Evolutionary conservation across 495 filamentous ascomycete species (phyloP), one percentile per base, ranked within the genome.

Genomic region (Amphirosellinia nigrospora): DNA sequence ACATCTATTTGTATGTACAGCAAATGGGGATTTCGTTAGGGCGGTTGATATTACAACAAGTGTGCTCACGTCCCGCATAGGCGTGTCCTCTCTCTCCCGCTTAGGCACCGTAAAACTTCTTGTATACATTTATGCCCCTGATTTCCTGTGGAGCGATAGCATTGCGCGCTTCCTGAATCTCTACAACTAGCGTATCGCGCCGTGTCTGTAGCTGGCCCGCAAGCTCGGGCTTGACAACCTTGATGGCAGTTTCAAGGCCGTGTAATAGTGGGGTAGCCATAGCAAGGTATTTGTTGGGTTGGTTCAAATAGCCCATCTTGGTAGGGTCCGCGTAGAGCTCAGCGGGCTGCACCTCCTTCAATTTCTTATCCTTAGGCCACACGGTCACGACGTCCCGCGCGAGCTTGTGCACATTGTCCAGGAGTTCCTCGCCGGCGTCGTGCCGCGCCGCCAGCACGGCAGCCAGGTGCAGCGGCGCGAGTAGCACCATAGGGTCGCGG

Each of bases 401-500:
- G 73, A 79, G 77, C 66, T 74, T 73, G 39, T 59, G 59, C 45
- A 83, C 74, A 66, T 74, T 73, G 0, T 73, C 76, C 36, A 74
- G 64, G 10, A 56, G 60, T 21, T 79, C 77, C 56, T 70, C 70
- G 39, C 76, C 75, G 10, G 53, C 71, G 6, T 66, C n/a, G 59
- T 73, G 70, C 61, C 72, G 70, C 3, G 73, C 59, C 7, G 72
- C 79, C 8, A 79, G 68, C 11, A 74, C 76, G 13, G 83, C 82
- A 8, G 74, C 76, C 61, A 85, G 67, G 66, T 84, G 79, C 16
- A 85, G 76, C 65, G 78, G 70, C 21, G 77, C 75, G 2, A 77
- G 72, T 0, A 82, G 75, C 1, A 79, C 62, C 70, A 80, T 78
- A 15, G 83, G 83, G 72, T 85, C 82, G 0, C 75, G 73, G 71